A percentile compares a stretch with the other conserved stretches of the same genome.
Conservation (phyloP, 441 rosid genomes). For the Corymbia citriodora region DNA sequence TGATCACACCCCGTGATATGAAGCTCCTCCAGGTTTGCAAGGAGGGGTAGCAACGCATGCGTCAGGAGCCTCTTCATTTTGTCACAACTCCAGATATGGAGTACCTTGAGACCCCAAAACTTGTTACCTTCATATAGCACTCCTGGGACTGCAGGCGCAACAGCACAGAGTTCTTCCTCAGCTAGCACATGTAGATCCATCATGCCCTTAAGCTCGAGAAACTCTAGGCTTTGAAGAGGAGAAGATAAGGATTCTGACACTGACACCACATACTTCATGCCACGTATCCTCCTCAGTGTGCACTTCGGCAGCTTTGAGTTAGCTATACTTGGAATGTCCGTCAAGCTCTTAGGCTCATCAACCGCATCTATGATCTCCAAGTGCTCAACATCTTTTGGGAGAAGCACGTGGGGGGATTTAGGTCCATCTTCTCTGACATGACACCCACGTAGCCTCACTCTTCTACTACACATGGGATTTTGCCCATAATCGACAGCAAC, state of each 20-base stretch:
- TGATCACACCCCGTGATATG: accelerated
- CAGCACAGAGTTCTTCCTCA: neutral
- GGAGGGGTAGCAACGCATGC: neutral
- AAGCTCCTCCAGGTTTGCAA: neutral
- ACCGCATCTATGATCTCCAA: neutral
- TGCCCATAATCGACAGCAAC: accelerated
- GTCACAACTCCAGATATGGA: accelerated
- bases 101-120: constrained; percentile 2
- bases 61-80: constrained; percentile 12
- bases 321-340: neutral
- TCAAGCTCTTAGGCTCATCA: neutral
- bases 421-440: neutral
- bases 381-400: neutral
- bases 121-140: neutral
- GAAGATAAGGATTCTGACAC: neutral
- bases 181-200: neutral
- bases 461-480: no score
- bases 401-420: neutral
- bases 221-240: neutral
- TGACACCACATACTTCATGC: constrained; percentile 1
- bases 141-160: neutral
- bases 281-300: neutral
- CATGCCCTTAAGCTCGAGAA: neutral
- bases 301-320: neutral
- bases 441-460: neutral